Percentiles rank a stretch among this genome's conserved stretches.
phyloP scores from a whole-genome alignment of 1,139 yeast species.

The Hyphopichia khmerensis region DNA sequence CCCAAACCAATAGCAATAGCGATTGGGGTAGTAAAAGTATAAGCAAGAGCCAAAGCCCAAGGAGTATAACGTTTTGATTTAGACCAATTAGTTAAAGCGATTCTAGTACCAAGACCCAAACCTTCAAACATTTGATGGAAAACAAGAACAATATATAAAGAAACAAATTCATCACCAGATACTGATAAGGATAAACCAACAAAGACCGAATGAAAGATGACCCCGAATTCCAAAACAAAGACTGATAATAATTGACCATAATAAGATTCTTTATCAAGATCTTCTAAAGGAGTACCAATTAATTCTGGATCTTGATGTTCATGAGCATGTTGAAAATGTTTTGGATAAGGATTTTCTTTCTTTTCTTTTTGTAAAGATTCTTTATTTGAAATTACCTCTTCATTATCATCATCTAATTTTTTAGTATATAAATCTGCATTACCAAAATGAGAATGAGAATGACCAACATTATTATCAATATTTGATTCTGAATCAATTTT shows the following conservation, averaged over 20 bases:
- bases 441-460: slow-evolving; percentile 53
- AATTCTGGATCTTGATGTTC: slow-evolving; percentile 57
- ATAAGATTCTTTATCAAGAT: slow-evolving; percentile 36
- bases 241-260: slow-evolving; percentile 48
- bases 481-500: slow-evolving; percentile 22
- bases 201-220: slow-evolving; percentile 78
- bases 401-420: slow-evolving; percentile 18
- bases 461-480: slow-evolving; percentile 17
- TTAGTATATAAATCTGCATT: slow-evolving; percentile 31
- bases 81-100: slow-evolving; percentile 75
- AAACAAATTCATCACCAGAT: slow-evolving; percentile 68
- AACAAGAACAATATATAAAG: slow-evolving; percentile 74
- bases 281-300: slow-evolving; percentile 39
- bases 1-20: slow-evolving; percentile 87
- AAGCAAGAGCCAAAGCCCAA: slow-evolving; percentile 58
- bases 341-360: slow-evolving; percentile 27
- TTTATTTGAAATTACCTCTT: slow-evolving; percentile 16
- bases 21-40: slow-evolving; percentile 77
- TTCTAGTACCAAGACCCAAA: slow-evolving; percentile 83
- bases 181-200: slow-evolving; percentile 75
- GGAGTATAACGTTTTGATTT: slow-evolving; percentile 46
- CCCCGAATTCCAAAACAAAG: slow-evolving; percentile 73
- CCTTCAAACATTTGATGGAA: slow-evolving; percentile 96
- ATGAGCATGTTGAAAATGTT: slow-evolving; percentile 48
- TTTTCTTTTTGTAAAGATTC: too few species aligned